Conservation (phyloP, 805 yeast genomes). For the Zygosaccharomyces gambellarensis region DNA sequence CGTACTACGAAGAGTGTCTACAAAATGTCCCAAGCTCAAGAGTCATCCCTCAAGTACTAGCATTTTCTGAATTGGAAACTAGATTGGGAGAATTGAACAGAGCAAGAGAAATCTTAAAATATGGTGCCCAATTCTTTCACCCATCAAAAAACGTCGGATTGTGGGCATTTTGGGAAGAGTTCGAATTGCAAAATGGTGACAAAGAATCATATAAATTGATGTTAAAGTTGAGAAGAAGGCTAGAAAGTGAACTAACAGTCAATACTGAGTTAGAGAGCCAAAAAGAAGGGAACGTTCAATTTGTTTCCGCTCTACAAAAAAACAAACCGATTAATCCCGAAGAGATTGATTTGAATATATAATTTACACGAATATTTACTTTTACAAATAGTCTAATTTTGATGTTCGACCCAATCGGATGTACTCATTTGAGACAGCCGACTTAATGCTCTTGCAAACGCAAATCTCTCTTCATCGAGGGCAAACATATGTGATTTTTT, state of each 20-base stretch:
- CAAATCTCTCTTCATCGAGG: slow-evolving; percentile 92
- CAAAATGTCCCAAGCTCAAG: slow-evolving; percentile 41
- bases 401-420: slow-evolving; percentile 74
- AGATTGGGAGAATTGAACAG: slow-evolving; percentile 48
- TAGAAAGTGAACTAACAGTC: slow-evolving; percentile 30
- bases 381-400: background rate
- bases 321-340: slow-evolving; percentile 45
- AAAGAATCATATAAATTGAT: slow-evolving; percentile 70
- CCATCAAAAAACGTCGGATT: slow-evolving; percentile 33
- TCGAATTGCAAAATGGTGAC: slow-evolving; percentile 68
- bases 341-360: slow-evolving; percentile 53
- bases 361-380: slow-evolving; percentile 2
- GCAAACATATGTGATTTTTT: slow-evolving; percentile 72
- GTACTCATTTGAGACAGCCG: slow-evolving; percentile 92
- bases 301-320: slow-evolving; percentile 47
- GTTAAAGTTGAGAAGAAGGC: slow-evolving; percentile 53
- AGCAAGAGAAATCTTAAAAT: slow-evolving; percentile 58
- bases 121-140: slow-evolving; percentile 44
- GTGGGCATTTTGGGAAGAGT: slow-evolving; percentile 70
- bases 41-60: slow-evolving; percentile 42
- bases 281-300: slow-evolving; percentile 34
- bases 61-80: slow-evolving; percentile 57
- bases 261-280: slow-evolving; percentile 27
- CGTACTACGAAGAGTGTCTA: slow-evolving; percentile 50
- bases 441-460: slow-evolving; percentile 91